These are phyloP conservation scores for Termitomyces sp. DNA, from an alignment of 768 basidiomycete genomes.

Conservation along the genomic window DNA sequence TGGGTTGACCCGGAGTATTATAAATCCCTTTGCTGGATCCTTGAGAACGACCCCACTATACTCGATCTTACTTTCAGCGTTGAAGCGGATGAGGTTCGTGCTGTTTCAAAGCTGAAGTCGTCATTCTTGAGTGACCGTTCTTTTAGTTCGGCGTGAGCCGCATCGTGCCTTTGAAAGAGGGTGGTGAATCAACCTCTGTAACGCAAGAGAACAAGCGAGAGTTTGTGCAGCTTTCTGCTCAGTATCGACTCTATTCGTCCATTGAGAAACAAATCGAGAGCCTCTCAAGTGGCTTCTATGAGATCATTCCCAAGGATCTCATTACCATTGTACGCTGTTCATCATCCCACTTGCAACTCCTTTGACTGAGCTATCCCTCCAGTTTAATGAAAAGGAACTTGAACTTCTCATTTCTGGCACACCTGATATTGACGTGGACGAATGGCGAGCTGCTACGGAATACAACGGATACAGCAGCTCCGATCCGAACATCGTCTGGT, in stretches of 20 bases:
- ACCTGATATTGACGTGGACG: constrained; percentile 98
- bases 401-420: constrained; percentile 94
- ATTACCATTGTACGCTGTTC: constrained; percentile 73
- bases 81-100: constrained; percentile 86
- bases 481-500: constrained; percentile 97
- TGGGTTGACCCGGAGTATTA: constrained; percentile 99
- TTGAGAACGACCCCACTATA: constrained; percentile 88
- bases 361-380: not conserved
- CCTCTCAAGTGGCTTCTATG: constrained; percentile 88
- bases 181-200: constrained; percentile 78
- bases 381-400: constrained; percentile 95
- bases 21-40: constrained; percentile 96
- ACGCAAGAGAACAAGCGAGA: constrained; percentile 97
- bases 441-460: constrained; percentile 91
- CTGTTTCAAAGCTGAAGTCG: not conserved
- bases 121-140: constrained; percentile 8
- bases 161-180: constrained; percentile 80
- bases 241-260: constrained; percentile 88
- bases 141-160: constrained; percentile 85
- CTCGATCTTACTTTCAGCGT: constrained; percentile 92
- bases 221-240: constrained; percentile 92
- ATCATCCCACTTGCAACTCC: not conserved
- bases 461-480: constrained; percentile 84
- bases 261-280: constrained; percentile 96
- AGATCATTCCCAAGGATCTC: constrained; percentile 95